Evolutionary conservation across 768 basidiomycete species (phyloP), one percentile per base, ranked within the genome.

Genomic region (Russula dissimulans): DNA sequence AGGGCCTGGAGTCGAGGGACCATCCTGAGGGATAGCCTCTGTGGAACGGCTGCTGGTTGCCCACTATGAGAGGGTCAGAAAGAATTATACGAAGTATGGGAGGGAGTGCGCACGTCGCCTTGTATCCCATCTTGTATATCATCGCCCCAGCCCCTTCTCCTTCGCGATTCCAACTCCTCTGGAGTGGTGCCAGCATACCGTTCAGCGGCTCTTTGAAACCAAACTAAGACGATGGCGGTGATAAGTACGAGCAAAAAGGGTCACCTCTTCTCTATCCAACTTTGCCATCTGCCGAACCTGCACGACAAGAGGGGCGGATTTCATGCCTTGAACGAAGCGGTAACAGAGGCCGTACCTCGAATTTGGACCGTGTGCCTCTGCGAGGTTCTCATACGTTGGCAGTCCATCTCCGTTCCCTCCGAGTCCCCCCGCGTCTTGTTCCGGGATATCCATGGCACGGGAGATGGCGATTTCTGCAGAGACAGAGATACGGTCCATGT

Each of bases 191-290:
- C 86, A 22, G 74, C 72, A 70, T 90, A 90, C 41, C 91, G 80
- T 66, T 91, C 90, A n/a, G 89, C 89, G 15, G 91, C 91, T 72
- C 90, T 92, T 60, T 46, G 43, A 49, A 53, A 15, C 15, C 18
- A 52, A 57, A 43, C 34, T 39, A 39, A 39, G 52, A 38, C 29
- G 14, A 32, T 49, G 47, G 58, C 8, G 1, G 3, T 38, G 12
- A 44, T 38, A 17, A 29, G 15, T 14, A 47, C 39, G 44, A 61
- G 26, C 29, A 22, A 11, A 15, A 3, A 4, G 5, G 63, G 73
- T 51, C 64, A 86, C 89, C 90, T 80, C 72, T 92, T 93, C 75
- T 93, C 90, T 57, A 93, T 87, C 90, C 90, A 93, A 6, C 84
- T 82, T 69, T 79, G 81, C 90, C 90, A 93, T 59, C 90, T 77